These are phyloP conservation scores for Boletus rex-veris DNA, from an alignment of 768 basidiomycete genomes.

Conservation along the genomic window DNA sequence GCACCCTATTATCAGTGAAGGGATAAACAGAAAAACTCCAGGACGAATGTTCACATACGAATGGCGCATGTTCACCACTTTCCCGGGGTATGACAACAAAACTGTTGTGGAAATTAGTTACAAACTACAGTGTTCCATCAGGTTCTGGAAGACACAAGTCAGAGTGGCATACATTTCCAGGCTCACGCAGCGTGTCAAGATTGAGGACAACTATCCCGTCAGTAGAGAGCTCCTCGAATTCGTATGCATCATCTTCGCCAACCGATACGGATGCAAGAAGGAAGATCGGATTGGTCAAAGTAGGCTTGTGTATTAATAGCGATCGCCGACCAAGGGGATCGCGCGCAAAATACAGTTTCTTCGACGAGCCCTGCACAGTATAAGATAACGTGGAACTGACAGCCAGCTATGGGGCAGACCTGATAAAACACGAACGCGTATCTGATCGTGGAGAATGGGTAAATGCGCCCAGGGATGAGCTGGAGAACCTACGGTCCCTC, in stretches of 20 bases:
- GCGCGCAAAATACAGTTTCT: constrained; percentile 65
- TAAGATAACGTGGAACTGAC: background rate
- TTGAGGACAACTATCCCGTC: constrained; percentile 55
- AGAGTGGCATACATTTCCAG: constrained; percentile 25
- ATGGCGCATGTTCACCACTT: constrained; percentile 12
- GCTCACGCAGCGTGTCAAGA: constrained; percentile 26
- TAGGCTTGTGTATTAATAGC: constrained; percentile 67
- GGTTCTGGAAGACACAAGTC: background rate
- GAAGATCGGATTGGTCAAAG: constrained; percentile 45
- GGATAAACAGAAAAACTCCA: background rate
- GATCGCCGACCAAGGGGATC: constrained; percentile 87
- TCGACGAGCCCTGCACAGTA: constrained; percentile 37
- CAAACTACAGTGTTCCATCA: constrained; percentile 17
- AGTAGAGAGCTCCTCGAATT: constrained; percentile 62
- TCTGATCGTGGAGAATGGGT: constrained; percentile 34
- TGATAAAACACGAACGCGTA: constrained; percentile 82
- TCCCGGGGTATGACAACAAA: constrained; percentile 22
- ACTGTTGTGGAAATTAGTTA: constrained; percentile 17
- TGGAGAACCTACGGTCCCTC: constrained; percentile 74
- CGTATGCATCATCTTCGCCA: constrained; percentile 42
- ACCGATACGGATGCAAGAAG: constrained; percentile 64
- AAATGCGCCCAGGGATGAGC: background rate
- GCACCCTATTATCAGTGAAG: constrained; percentile 36
- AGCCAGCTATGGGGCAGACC: constrained; percentile 38
- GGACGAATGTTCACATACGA: constrained; percentile 18